These are phyloP conservation scores for Helenozyma baotianmanensis DNA, from an alignment of 805 yeast species.

Conservation along the genomic window DNA sequence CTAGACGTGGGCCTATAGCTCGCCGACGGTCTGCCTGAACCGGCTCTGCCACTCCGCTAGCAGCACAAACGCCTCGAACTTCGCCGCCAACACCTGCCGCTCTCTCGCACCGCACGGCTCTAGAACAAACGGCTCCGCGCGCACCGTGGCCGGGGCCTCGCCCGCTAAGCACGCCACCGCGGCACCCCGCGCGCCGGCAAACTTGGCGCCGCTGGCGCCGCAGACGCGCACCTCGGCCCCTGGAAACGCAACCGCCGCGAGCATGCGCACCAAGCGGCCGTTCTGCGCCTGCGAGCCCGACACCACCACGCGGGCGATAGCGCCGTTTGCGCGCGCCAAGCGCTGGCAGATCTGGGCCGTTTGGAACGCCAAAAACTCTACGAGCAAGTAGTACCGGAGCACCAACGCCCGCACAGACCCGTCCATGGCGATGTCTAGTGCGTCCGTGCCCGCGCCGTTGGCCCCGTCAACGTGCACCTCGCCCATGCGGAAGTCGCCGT, in stretches of 20 bases:
- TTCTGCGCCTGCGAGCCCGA: constrained; percentile 56
- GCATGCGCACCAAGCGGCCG: constrained; percentile 8
- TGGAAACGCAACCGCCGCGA: constrained; percentile 6
- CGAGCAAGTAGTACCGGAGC: constrained; percentile 39
- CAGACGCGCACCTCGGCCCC: constrained; percentile 1
- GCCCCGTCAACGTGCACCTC: constrained; percentile 48
- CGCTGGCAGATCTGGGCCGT: constrained; percentile 32
- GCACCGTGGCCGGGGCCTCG: no score
- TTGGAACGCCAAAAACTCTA: constrained; percentile 53
- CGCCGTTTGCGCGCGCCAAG: constrained; percentile 20
- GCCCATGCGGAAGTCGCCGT: constrained; percentile 43
- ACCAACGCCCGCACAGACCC: constrained; percentile 29
- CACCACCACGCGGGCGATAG: constrained; percentile 32
- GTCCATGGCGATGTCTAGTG: constrained; percentile 9
- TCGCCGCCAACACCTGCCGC: constrained; percentile 3
- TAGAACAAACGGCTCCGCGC: no score
- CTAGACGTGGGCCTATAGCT: neutral
- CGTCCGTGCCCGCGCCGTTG: constrained; percentile 13
- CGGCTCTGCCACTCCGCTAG: constrained; percentile 12
- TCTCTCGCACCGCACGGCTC: neutral
- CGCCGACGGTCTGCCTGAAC: constrained; percentile 5
- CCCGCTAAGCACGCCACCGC: no score
- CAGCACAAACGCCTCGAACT: constrained; percentile 5
- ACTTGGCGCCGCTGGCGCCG: neutral
- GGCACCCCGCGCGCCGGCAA: neutral